Conservation (phyloP, 495 filamentous ascomycete species). For the Podospora appendiculata region DNA sequence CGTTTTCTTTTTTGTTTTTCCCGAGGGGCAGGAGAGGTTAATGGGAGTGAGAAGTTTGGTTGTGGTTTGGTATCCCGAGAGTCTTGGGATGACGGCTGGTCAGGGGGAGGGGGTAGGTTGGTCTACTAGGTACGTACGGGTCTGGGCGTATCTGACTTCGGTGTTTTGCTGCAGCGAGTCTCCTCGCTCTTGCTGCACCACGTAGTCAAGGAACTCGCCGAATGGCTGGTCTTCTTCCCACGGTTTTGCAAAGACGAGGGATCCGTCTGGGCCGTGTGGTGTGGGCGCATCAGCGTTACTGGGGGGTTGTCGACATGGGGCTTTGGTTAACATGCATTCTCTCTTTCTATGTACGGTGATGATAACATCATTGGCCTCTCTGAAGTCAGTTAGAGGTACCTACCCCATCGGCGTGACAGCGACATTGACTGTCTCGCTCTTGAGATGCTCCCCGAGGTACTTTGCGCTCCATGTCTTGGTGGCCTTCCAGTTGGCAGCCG, state of each 20-base stretch:
- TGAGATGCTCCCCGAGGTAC: conserved; percentile 47
- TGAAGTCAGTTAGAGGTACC: conserved; percentile 3
- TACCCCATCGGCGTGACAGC: conserved; percentile 64
- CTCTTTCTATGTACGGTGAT: too few relatives aligned
- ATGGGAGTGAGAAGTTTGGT: not conserved
- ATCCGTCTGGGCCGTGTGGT: conserved; percentile 10
- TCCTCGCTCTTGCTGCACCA: conserved; percentile 30
- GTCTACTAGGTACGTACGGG: conserved; percentile 24
- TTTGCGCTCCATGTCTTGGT: conserved; percentile 48
- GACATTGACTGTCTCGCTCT: conserved; percentile 50
- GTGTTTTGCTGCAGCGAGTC: not conserved
- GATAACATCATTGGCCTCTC: too few relatives aligned
- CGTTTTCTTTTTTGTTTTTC: conserved; percentile 50
- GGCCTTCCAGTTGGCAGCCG: conserved; percentile 51
- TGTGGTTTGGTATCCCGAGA: too few relatives aligned
- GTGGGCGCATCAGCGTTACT: conserved; percentile 58
- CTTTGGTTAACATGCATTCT: not conserved
- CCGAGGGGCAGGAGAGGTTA: not conserved
- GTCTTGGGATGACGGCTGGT: too few relatives aligned
- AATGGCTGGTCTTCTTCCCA: conserved; percentile 46
- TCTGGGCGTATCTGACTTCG: conserved; percentile 49
- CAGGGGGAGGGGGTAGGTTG: not conserved
- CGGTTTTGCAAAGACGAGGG: conserved; percentile 48
- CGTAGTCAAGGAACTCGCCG: conserved; percentile 35
- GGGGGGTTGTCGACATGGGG: not conserved